Base-by-base conservation (phyloP, 2,329 filamentous ascomycete species). In the Ascochyta rabiei region DNA sequence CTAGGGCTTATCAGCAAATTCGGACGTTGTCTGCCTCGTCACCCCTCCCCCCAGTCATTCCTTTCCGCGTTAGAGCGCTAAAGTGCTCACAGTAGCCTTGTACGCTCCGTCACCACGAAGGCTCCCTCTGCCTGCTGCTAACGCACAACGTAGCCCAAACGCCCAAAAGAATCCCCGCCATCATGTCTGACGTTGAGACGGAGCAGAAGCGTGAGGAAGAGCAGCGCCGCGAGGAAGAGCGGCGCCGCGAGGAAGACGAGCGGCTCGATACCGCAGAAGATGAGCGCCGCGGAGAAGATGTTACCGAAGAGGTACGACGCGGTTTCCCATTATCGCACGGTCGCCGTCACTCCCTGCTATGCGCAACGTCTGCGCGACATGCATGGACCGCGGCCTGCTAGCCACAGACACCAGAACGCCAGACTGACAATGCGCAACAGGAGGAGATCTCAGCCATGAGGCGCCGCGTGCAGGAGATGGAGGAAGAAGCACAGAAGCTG, bases 401-500 rank as follows among this genome's bases (percentile, higher is more conserved):
- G 16, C 8, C n/a, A 16, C 10, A n/a, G 35, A 8, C 15, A 34
- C 8, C 28, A 33, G n/a, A 31, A 13, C 28, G 12, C 28, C 28
- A 30, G 12, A 26, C 57, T 60, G 38, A 64, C 57, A 43, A 19
- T 34, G 40, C 47, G 23, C 13, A 48, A 41, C 31, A 75, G 71
- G 72, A 76, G 42, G 74, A 77, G 50, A 81, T 82, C 57, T 73
- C 75, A 21, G 79, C 78, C 18, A 82, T 82, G 80, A 81, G 81
- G 71, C 78, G 79, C 69, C 79, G 80, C 66, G 80, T 82, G 19
- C 76, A 80, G 67, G 80, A 81, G 67, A 82, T 88, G 63, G 80
- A 85, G 53, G 80, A 86, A 19, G 85, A 88, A 64, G 82, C 80
- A 1, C 74, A 77, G 6, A 82, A 82, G 63, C 77, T 88, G 8